Percentiles rank a stretch among this genome's conserved stretches.
Evolutionary conservation across 2,329 filamentous ascomycete species (phyloP).

Genomic region (Exophiala sp.): DNA sequence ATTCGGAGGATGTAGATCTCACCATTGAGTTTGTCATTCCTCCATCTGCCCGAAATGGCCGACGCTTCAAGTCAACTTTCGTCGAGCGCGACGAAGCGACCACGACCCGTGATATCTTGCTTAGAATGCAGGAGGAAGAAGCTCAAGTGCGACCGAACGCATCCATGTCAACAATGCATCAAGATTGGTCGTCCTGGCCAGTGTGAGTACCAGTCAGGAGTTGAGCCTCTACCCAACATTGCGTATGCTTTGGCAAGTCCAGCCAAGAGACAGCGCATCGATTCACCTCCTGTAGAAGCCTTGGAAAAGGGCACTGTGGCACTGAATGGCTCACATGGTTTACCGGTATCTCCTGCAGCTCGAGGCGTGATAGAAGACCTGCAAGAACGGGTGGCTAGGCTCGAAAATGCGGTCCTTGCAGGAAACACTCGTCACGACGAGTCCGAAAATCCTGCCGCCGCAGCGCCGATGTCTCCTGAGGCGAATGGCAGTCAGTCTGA

Average conservation of each 20-base stretch:
- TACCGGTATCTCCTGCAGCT: not conserved
- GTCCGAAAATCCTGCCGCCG: not conserved
- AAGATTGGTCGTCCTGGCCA: conserved; percentile 29
- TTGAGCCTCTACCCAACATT: conserved; percentile 18
- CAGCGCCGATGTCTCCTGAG: not conserved
- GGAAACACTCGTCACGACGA: conserved; percentile 1
- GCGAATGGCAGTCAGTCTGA: not conserved
- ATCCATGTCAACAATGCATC: conserved; percentile 51
- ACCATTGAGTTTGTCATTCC: not conserved
- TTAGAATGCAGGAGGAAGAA: conserved; percentile 47
- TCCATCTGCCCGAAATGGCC: conserved; percentile 1
- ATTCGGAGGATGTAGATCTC: not conserved
- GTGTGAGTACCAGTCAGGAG: conserved; percentile 25
- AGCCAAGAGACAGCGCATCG: conserved; percentile 14
- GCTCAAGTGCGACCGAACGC: conserved; percentile 53
- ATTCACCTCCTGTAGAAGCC: not conserved
- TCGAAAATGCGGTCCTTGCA: conserved; percentile 18
- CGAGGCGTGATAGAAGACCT: conserved; percentile 20
- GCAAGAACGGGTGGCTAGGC: conserved; percentile 17
- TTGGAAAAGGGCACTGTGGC: not conserved
- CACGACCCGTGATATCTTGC: conserved; percentile 35
- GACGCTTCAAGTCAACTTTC: not conserved
- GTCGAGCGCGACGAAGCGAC: conserved; percentile 13
- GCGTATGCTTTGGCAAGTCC: not conserved
- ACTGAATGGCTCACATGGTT: not conserved